Conservation (phyloP, 2,329 filamentous ascomycete species). For the Sporothrix variecibatus region DNA sequence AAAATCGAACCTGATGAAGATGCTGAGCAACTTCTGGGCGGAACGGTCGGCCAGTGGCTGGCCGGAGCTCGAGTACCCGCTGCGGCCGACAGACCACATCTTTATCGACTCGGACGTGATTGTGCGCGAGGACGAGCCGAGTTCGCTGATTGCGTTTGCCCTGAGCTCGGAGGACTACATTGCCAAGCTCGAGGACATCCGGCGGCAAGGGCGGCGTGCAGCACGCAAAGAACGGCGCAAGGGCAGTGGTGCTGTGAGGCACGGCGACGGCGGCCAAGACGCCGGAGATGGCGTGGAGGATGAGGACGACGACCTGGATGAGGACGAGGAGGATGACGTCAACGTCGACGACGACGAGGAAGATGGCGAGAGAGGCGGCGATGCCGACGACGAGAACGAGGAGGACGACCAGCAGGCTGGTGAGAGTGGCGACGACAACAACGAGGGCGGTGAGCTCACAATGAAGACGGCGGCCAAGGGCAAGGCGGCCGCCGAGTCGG, state of each 20-base stretch:
- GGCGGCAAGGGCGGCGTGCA: constrained; percentile 44
- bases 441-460: background rate
- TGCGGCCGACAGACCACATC: constrained; percentile 85
- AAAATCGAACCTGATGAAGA: constrained; percentile 89
- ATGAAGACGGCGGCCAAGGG: background rate
- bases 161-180: constrained; percentile 86
- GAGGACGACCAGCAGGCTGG: background rate
- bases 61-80: constrained; percentile 87
- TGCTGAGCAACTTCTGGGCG: constrained; percentile 97
- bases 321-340: constrained; percentile 33
- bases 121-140: constrained; percentile 94
- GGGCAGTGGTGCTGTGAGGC: constrained; percentile 34
- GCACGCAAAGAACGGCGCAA: constrained; percentile 28
- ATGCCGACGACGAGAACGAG: background rate
- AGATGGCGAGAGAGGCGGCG: background rate
- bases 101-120: constrained; percentile 97
- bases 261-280: constrained; percentile 34
- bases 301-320: constrained; percentile 31
- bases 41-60: constrained; percentile 95
- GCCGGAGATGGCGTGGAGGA: background rate
- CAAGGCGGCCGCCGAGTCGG: background rate
- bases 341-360: constrained; percentile 25
- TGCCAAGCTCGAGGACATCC: constrained; percentile 71
- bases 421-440: background rate
- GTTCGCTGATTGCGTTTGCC: constrained; percentile 91